Evolutionary conservation across 1,139 yeast genomes (phyloP), one percentile per base, ranked within the genome.

Genomic region (Scheffersomyces segobiensis): DNA sequence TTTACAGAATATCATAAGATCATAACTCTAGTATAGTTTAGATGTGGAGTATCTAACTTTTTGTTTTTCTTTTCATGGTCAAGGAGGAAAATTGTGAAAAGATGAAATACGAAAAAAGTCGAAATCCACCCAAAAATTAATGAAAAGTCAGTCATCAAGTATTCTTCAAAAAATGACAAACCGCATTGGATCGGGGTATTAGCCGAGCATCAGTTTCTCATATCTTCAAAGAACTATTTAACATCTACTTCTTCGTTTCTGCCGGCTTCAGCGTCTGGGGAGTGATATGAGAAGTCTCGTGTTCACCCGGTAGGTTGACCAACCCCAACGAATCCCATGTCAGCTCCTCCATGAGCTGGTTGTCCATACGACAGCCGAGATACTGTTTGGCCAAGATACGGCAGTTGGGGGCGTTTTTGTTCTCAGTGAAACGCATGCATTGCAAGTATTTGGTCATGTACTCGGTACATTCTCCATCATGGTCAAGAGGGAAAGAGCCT

Each of bases 401-500:
- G 73, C 99, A 93, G 70, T 92, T 91, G 46, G 95, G 92, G 5
- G 98, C 96, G 72, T 93, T 93, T 65, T 87, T 87, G 62, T 95
- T 95, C 59, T 82, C 82, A 17, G 93, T 92, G 52, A 87, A 78
- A 68, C 89, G 88, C 77, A 95, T 77, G 74, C 99, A 95, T 57
- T 86, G 78, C 62, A 95, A 77, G 70, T 95, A 95, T 60, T 84
- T 85, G 56, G 79, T 72, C 96, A 93, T 95, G 61, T 86, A 84
- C 24, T 80, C 80, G 19, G 87, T 85, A 70, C 98, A 95, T 66
- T 95, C 98, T 0, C 87, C 91, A 61, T 87, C 91, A 70, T 95
- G 99, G 68, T 95, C 99, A 56, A 95, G 79, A 0, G 98, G 99
- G 72, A 95, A 95, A 0, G 98, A 91, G 0, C 99, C 99, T 66